Evolutionary conservation across 2,329 filamentous ascomycete species (phyloP).

Genomic region (Diaporthe citri): DNA sequence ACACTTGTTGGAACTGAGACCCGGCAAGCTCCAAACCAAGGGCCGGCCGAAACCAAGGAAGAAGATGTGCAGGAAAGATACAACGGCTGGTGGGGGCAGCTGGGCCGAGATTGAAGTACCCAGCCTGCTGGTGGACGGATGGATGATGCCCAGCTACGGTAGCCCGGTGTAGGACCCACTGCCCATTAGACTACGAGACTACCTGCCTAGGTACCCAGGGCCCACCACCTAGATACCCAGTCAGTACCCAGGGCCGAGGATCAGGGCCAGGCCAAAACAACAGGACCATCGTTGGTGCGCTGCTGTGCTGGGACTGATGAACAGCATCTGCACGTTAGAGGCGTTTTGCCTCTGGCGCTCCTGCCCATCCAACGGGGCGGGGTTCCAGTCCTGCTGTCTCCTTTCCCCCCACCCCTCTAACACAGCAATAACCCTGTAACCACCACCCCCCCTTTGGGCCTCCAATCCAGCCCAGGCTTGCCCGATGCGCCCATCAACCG

Average conservation of each 20-base stretch:
- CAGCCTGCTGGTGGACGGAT: neutral
- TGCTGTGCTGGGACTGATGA: neutral
- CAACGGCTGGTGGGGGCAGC: slow-evolving; percentile 3
- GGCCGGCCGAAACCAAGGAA: slow-evolving; percentile 16
- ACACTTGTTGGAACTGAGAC: neutral
- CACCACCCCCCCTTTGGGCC: slow-evolving; percentile 1
- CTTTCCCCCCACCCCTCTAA: slow-evolving; percentile 8
- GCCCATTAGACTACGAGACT: neutral
- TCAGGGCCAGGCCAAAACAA: slow-evolving; percentile 13
- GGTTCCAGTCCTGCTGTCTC: slow-evolving; percentile 8
- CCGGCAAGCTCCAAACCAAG: neutral
- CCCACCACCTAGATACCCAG: neutral
- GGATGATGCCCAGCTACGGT: slow-evolving; percentile 8
- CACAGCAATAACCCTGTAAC: slow-evolving; percentile 20
- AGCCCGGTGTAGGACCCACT: slow-evolving; percentile 3
- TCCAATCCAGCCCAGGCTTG: slow-evolving; percentile 17
- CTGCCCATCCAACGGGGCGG: slow-evolving; percentile 12
- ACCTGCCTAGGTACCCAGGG: neutral
- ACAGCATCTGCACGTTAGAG: neutral
- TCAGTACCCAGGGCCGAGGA: neutral
- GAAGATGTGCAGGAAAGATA: neutral
- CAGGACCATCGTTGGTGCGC: neutral
- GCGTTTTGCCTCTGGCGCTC: slow-evolving; percentile 21
- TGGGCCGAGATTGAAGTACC: slow-evolving; percentile 25
- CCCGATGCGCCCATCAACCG: slow-evolving; percentile 14